phyloP scores from a whole-genome alignment of 2,329 filamentous ascomycete species.

The Beauveria scarabaeidicola region DNA sequence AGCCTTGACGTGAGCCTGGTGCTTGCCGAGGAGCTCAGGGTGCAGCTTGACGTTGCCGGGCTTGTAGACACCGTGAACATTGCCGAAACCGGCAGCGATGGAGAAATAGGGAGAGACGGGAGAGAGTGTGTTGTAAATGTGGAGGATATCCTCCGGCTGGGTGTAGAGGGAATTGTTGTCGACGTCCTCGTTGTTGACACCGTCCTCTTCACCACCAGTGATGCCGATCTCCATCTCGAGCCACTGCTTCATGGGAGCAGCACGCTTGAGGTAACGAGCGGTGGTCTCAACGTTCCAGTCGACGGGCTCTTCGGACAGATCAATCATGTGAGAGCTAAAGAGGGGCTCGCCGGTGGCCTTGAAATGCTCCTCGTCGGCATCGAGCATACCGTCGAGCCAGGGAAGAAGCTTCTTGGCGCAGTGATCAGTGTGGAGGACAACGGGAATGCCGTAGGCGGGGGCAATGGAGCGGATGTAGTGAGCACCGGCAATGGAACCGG shows the following conservation, averaged over 20 bases:
- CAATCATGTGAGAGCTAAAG: constrained; percentile 98
- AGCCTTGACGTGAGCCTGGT: constrained; percentile 85
- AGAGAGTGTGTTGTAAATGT: constrained; percentile 78
- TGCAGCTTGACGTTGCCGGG: constrained; percentile 94
- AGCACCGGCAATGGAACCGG: constrained; percentile 78
- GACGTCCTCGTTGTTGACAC: constrained; percentile 96
- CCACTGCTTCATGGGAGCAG: constrained; percentile 96
- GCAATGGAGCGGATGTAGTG: constrained; percentile 89
- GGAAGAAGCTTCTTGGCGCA: constrained; percentile 99
- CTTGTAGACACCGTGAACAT: constrained; percentile 99
- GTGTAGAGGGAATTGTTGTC: constrained; percentile 98
- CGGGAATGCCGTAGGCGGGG: constrained; percentile 79
- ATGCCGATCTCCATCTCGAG: constrained; percentile 89
- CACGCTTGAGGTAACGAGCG: constrained; percentile 85
- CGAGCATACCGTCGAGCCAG: constrained; percentile 93
- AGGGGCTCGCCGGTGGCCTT: constrained; percentile 87
- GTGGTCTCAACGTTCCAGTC: constrained; percentile 90
- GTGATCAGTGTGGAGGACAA: constrained; percentile 95
- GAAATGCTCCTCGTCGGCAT: constrained; percentile 91
- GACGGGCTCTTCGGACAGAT: constrained; percentile 85
- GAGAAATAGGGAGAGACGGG: constrained; percentile 94
- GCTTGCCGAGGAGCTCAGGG: constrained; percentile 92
- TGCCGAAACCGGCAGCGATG: constrained; percentile 96
- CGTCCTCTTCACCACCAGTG: constrained; percentile 95
- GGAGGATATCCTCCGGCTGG: constrained; percentile 91